Evolutionary conservation across 2,329 filamentous ascomycete genomes (phyloP).

Genomic region (Alternaria brassicae): DNA sequence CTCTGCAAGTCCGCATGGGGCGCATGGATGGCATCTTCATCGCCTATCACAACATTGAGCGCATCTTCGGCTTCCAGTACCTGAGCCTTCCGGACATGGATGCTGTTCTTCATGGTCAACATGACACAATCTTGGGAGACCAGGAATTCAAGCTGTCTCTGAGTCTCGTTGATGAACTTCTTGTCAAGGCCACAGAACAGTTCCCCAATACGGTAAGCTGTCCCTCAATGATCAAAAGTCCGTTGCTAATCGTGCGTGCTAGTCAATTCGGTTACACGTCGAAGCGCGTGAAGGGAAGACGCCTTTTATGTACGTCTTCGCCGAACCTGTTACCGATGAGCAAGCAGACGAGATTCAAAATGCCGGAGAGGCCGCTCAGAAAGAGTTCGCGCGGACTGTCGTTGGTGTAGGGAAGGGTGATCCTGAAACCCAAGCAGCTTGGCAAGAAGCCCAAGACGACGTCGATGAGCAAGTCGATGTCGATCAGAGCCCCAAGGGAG

Average conservation of each 20-base stretch:
- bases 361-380: conserved; percentile 68
- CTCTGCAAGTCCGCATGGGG: conserved; percentile 93
- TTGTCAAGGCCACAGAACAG: conserved; percentile 75
- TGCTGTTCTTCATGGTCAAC: conserved; percentile 80
- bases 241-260: conserved; percentile 18
- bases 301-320: conserved; percentile 87
- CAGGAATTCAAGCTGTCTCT: conserved; percentile 86
- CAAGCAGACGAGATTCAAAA: conserved; percentile 78
- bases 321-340: conserved; percentile 77
- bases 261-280: conserved; percentile 79
- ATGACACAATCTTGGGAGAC: conserved; percentile 72
- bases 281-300: conserved; percentile 71
- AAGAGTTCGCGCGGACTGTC: conserved; percentile 71
- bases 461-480: conserved; percentile 44
- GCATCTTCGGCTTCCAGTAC: conserved; percentile 98
- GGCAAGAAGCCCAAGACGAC: conserved; percentile 42
- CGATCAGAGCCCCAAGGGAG: conserved; percentile 29
- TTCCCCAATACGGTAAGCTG: conserved; percentile 69
- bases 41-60: conserved; percentile 91
- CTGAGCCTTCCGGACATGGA: conserved; percentile 89
- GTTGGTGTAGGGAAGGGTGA: conserved; percentile 52
- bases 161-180: conserved; percentile 75
- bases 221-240: background rate
- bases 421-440: conserved; percentile 38
- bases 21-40: conserved; percentile 99